phyloP scores from a whole-genome alignment of 1,284 basidiomycete genomes.

The Cryptococcus maquisensis region DNA sequence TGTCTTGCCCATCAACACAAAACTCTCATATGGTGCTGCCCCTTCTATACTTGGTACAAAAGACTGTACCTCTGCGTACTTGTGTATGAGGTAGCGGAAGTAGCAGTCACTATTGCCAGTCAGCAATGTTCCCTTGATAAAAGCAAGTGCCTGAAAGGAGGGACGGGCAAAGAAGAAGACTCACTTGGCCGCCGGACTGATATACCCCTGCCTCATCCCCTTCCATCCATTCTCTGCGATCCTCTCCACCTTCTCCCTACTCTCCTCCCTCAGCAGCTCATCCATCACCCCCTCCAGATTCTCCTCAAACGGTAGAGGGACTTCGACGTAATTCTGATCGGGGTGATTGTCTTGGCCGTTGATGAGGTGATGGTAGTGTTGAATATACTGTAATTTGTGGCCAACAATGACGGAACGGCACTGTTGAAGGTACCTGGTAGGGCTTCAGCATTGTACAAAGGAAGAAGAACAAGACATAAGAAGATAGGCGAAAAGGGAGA shows the following conservation, averaged over 20 bases:
- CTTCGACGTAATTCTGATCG: constrained; percentile 44
- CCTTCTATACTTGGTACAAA: constrained; percentile 34
- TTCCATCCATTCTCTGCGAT: constrained; percentile 41
- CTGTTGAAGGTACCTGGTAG: constrained; percentile 38
- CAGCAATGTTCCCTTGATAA: not conserved
- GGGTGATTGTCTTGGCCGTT: constrained; percentile 30
- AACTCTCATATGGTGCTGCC: constrained; percentile 36
- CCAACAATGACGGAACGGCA: constrained; percentile 45
- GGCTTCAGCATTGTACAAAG: not conserved
- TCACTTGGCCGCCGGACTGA: constrained; percentile 37
- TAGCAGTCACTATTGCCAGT: constrained; percentile 20
- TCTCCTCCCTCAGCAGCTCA: constrained; percentile 21
- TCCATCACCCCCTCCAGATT: constrained; percentile 41
- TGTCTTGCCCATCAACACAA: constrained; percentile 35
- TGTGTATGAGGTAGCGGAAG: constrained; percentile 20
- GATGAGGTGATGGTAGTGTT: constrained; percentile 48
- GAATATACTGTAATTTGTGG: constrained; percentile 34
- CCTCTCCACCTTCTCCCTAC: constrained; percentile 24
- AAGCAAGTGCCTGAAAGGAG: not conserved
- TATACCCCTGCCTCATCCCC: constrained; percentile 36
- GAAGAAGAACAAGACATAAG: not conserved
- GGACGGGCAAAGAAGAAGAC: constrained; percentile 9
- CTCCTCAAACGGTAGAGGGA: constrained; percentile 24
- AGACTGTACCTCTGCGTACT: constrained; percentile 25
- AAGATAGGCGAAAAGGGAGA: not conserved